A percentile compares a stretch with the other conserved stretches of the same genome.
Conservation (phyloP, 495 filamentous ascomycete species). For the Penicillium angulare region DNA sequence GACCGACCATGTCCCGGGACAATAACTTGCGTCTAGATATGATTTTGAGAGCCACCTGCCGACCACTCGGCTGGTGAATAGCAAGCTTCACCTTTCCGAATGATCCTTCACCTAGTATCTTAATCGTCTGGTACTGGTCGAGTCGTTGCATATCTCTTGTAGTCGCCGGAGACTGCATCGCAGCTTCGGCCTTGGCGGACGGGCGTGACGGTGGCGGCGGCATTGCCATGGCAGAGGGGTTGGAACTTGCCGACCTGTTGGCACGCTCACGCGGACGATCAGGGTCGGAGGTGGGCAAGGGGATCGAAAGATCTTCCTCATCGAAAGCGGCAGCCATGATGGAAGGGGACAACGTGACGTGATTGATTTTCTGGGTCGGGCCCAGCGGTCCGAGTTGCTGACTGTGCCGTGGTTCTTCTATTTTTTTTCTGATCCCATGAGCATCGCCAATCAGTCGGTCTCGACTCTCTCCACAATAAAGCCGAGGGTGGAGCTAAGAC, state of each 20-base stretch:
- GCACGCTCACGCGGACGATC: constrained; percentile 40
- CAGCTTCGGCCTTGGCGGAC: constrained; percentile 33
- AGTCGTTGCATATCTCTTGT: constrained; percentile 69
- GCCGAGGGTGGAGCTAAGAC: constrained; percentile 27
- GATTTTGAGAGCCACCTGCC: constrained; percentile 96
- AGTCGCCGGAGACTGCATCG: constrained; percentile 43
- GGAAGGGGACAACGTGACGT: constrained; percentile 43
- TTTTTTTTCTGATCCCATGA: constrained; percentile 17
- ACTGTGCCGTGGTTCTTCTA: constrained; percentile 20
- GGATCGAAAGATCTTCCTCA: constrained; percentile 91
- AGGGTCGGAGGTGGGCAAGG: constrained; percentile 65
- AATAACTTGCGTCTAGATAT: constrained; percentile 93
- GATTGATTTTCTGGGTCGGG: constrained; percentile 38
- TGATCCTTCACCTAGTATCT: constrained; percentile 90
- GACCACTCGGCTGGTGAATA: constrained; percentile 81
- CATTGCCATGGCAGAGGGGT: constrained; percentile 47
- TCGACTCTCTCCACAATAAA: constrained; percentile 31
- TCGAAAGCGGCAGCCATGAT: constrained; percentile 60
- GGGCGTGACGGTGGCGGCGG: constrained; percentile 45
- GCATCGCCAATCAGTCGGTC: constrained; percentile 33
- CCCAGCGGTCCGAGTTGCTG: constrained; percentile 20
- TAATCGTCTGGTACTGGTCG: constrained; percentile 85
- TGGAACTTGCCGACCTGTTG: constrained; percentile 25
- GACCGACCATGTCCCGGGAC: constrained; percentile 92
- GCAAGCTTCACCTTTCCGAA: constrained; percentile 99